These are phyloP conservation scores for Epichloe glyceriae DNA, from an alignment of 2,329 filamentous ascomycete genomes.

Conservation along the genomic window DNA sequence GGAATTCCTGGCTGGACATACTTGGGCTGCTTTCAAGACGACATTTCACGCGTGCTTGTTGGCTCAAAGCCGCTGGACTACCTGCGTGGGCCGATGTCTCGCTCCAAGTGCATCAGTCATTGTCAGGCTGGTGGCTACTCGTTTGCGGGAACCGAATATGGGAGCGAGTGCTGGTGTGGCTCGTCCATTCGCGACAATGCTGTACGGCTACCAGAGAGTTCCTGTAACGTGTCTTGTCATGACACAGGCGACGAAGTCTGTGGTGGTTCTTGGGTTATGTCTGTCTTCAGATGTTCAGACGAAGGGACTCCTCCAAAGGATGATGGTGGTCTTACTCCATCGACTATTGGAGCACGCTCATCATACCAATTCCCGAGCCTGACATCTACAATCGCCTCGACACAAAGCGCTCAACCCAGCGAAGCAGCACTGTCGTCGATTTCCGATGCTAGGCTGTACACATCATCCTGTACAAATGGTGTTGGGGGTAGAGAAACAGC, in stretches of 20 bases:
- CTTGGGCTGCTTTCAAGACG: conserved; percentile 21
- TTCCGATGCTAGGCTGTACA: background rate
- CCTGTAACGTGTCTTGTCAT: conserved; percentile 13
- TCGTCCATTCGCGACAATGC: conserved; percentile 12
- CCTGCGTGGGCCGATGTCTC: conserved; percentile 28
- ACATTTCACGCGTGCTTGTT: conserved; percentile 10
- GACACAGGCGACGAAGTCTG: conserved; percentile 9
- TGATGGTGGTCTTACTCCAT: background rate
- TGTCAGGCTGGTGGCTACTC: conserved; percentile 28
- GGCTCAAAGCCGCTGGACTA: conserved; percentile 14
- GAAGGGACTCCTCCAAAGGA: background rate
- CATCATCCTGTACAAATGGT: background rate
- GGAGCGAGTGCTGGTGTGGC: conserved; percentile 39
- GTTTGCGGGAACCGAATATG: conserved; percentile 37
- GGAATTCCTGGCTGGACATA: conserved; percentile 13
- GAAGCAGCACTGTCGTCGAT: background rate
- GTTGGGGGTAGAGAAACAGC: background rate
- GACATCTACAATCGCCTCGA: background rate
- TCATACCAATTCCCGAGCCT: background rate
- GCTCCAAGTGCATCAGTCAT: conserved; percentile 33
- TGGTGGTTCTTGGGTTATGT: conserved; percentile 16
- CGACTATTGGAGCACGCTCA: background rate
- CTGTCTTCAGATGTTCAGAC: conserved; percentile 9
- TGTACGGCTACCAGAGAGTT: conserved; percentile 12
- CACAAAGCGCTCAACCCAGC: background rate